Evolutionary conservation across 129 eudicot species (phyloP).

Genomic region (Erigeron canadensis): DNA sequence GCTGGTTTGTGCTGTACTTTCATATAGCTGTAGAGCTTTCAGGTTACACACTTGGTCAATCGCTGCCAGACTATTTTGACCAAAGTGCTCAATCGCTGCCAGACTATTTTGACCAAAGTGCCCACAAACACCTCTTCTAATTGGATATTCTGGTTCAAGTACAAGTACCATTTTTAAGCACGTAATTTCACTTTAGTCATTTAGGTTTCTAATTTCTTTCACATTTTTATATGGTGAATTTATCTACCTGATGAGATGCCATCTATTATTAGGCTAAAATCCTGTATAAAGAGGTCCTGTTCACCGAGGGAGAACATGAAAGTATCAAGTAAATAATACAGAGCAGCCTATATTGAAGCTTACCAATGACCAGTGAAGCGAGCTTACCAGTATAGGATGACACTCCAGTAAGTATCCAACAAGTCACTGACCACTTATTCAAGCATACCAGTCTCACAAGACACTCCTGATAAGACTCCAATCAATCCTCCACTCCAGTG

Average conservation of each 20-base stretch:
- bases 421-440: too few relatives aligned
- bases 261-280: constrained; percentile 65
- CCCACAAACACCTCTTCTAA: constrained; percentile 73
- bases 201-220: constrained; percentile 9
- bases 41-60: constrained; percentile 45
- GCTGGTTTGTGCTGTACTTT: constrained; percentile 86
- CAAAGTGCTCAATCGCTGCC: too few relatives aligned
- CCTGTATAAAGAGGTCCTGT: constrained; percentile 77
- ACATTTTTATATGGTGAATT: background rate
- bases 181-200: constrained; percentile 37
- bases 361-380: too few relatives aligned
- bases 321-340: constrained; percentile 75
- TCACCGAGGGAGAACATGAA: constrained; percentile 80
- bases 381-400: too few relatives aligned
- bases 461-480: too few relatives aligned
- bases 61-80: constrained; percentile 67
- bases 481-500: too few relatives aligned
- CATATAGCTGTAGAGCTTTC: constrained; percentile 68
- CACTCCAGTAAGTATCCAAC: too few relatives aligned
- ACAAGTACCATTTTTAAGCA: constrained; percentile 96
- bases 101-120: too few relatives aligned
- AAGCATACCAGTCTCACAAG: too few relatives aligned
- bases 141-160: constrained; percentile 88
- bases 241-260: constrained; percentile 17
- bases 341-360: constrained; percentile 78